Evolutionary conservation across 2,329 filamentous ascomycete species (phyloP), one percentile per base, ranked within the genome.

Genomic region (Fusarium acutatum): DNA sequence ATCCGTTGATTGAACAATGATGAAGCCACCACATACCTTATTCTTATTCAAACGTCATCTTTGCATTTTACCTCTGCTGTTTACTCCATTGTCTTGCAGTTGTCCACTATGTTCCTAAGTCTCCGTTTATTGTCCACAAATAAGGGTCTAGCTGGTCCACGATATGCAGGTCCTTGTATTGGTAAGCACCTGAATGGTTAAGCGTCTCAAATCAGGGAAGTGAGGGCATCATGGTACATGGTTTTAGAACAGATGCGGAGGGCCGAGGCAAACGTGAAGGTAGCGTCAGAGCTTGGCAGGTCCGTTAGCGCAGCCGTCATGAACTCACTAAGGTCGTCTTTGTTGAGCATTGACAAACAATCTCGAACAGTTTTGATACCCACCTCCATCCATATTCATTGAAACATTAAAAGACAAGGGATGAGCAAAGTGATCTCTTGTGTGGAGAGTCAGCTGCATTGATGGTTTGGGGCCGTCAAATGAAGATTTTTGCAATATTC

Each of bases 201-300:
- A 17, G 32, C 28, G 30, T 40, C 30, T 50, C 22, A 60, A 70
- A 61, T 47, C 54, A 61, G 43, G 49, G 38, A 61, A 57, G n/a
- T 37, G 64, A 72, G 44, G 65, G 34, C 32, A 69, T 69, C 67
- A 53, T 69, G 59, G 26, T 28, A 69, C 67, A 53, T 59, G 59
- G 26, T 22, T n/a, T 44, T 28, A 44, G 6, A 32, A 34, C 35
- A 53, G 22, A 50, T 61, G 46, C 34, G 50, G 32, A 69, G 43
- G 56, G 9, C 38, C 11, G 41, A 58, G 54, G 54, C 38, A 57
- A 49, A 53, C 34, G n/a, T n/a, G n/a, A 35, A 24, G 13, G 32
- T 64, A 50, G 46, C 28, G n/a, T 47, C 30, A 26, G 44, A 26
- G 24, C 46, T 69, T 44, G 43, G 44, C 61, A 50, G 46, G 6